Evolutionary conservation across 2,329 filamentous ascomycete species (phyloP), one percentile per base, ranked within the genome.

Genomic region (Pyrenophora seminiperda): DNA sequence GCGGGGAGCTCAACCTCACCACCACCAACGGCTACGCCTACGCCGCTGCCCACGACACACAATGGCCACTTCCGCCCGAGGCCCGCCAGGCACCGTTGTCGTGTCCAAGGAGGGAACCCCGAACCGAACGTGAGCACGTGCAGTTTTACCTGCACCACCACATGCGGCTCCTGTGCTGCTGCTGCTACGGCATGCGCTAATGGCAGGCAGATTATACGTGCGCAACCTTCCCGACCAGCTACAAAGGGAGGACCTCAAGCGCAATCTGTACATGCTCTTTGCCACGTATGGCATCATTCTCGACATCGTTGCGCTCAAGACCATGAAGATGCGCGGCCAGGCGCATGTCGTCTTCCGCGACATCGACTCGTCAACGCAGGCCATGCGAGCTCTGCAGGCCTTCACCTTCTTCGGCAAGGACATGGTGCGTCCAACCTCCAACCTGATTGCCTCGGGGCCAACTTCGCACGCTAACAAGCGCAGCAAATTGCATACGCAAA

Each of bases 401-500:
- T 90, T 91, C 66, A 84, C 89, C 2, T 91, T 99, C 59, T 87
- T 95, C 58, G 94, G 92, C 13, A 86, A 84, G 58, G 83, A 91
- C 59, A 85, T 99, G 80, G 93, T 97, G 73, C 56, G 88, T 79
- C 5, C 34, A 9, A 22, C 24, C 22, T 5, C n/a, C 24, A 34
- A 38, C 14, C 20, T 5, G 14, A 14, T 13, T n/a, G 24, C n/a
- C n/a, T n/a, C n/a, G n/a, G n/a, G n/a, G n/a, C 7, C 1, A 11
- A 5, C 11, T 7, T 6, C 11, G 3, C 5, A 15, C 18, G 13
- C 44, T 52, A 3, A 52, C 11, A 39, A 13, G 31, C 9, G 24
- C 62, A 97, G 93, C 89, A 86, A 83, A 91, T 99, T 62, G 81
- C 87, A 59, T 99, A 97, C 73, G 91, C 90, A 49, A 96, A 92